A percentile compares a stretch with the other conserved stretches of the same genome.
These are phyloP conservation scores for Onygenales sp. DNA, from an alignment of 2,329 filamentous ascomycete genomes.

Conservation along the genomic window DNA sequence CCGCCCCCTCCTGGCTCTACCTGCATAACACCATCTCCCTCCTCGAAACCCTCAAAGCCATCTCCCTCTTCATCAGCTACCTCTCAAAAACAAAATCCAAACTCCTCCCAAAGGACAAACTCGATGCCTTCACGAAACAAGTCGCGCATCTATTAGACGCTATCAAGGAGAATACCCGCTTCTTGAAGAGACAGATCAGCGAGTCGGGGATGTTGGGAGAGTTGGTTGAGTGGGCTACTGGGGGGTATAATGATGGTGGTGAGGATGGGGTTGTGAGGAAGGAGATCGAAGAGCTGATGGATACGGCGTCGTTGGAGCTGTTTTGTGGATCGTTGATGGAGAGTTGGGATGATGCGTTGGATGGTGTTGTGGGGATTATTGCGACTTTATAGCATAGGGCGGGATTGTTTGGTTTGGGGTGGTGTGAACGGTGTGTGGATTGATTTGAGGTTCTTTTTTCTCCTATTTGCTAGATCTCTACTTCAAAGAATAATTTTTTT, in stretches of 20 bases:
- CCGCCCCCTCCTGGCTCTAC: slow-evolving; percentile 32
- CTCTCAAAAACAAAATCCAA: slow-evolving; percentile 20
- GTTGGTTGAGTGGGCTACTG: slow-evolving; percentile 29
- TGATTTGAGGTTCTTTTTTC: too few relatives aligned
- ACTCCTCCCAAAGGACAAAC: slow-evolving; percentile 20
- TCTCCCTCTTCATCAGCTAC: slow-evolving; percentile 22
- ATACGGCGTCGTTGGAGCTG: slow-evolving; percentile 30
- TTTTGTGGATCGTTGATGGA: slow-evolving; percentile 37
- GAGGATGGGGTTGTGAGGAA: neutral
- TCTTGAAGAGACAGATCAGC: slow-evolving; percentile 28
- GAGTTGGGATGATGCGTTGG: slow-evolving; percentile 38
- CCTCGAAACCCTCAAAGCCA: slow-evolving; percentile 32
- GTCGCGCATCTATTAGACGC: slow-evolving; percentile 22
- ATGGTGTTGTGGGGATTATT: slow-evolving; percentile 20
- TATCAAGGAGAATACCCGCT: slow-evolving; percentile 26
- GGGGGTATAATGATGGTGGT: slow-evolving; percentile 9
- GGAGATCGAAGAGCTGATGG: slow-evolving; percentile 27
- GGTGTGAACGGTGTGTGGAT: too few relatives aligned
- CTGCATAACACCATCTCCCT: slow-evolving; percentile 29
- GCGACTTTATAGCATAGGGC: neutral
- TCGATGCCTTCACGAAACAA: slow-evolving; percentile 20
- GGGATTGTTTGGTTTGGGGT: neutral
- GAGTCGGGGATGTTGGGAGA: slow-evolving; percentile 33
- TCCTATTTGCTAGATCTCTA: too few relatives aligned
- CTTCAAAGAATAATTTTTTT: too few relatives aligned